These are phyloP conservation scores for Chaetomium sp. DNA, from an alignment of 2,329 filamentous ascomycete species.

Conservation along the genomic window DNA sequence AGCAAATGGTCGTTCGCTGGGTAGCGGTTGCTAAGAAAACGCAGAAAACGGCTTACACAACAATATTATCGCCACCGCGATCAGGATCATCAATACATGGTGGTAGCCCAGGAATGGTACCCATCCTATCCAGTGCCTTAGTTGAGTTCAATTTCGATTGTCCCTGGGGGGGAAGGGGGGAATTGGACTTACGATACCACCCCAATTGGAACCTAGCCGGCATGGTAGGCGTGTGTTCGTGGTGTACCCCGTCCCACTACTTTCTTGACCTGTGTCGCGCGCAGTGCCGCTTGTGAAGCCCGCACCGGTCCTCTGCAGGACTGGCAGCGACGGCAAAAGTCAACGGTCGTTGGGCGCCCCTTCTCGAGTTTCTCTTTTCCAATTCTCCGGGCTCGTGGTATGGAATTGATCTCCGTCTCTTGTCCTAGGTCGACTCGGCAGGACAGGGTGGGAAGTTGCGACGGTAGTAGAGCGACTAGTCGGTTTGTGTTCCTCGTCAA, in stretches of 20 bases:
- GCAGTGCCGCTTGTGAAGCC: slow-evolving; percentile 13
- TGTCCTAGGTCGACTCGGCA: slow-evolving; percentile 1
- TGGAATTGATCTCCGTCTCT: background rate
- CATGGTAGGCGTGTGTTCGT: slow-evolving; percentile 19
- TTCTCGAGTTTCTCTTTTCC: background rate
- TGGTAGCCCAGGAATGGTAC: slow-evolving; percentile 66
- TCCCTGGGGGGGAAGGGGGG: background rate
- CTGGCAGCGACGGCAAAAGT: slow-evolving; percentile 8
- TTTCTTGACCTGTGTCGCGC: background rate
- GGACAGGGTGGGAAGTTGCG: background rate
- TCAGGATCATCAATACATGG: slow-evolving; percentile 95
- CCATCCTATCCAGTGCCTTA: slow-evolving; percentile 40
- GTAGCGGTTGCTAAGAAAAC: background rate
- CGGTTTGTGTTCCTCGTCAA: background rate
- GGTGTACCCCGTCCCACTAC: slow-evolving; percentile 1
- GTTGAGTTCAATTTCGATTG: background rate
- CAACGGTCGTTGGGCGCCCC: background rate
- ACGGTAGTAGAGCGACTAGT: background rate
- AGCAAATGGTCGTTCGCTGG: background rate
- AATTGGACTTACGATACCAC: slow-evolving; percentile 43
- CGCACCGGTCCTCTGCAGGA: slow-evolving; percentile 24
- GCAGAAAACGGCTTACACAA: slow-evolving; percentile 62
- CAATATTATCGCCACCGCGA: slow-evolving; percentile 87
- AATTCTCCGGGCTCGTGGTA: too few relatives aligned
- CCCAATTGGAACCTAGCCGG: slow-evolving; percentile 38